Evolutionary conservation across 768 basidiomycete genomes (phyloP).

Genomic region (Crepidotus variabilis): DNA sequence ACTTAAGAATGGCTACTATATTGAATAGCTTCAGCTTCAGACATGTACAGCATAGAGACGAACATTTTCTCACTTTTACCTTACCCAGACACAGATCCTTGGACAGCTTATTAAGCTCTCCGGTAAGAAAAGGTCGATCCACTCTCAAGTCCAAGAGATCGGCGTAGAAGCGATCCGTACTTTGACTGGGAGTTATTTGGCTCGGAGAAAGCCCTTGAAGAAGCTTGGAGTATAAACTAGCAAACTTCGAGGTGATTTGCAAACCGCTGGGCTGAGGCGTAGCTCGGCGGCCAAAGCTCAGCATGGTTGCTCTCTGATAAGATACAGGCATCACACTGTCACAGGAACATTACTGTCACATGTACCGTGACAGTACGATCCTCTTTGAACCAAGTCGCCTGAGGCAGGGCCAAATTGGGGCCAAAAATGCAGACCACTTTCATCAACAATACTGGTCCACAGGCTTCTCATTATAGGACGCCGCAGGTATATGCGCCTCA

Average conservation of each 20-base stretch:
- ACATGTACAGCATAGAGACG: not conserved
- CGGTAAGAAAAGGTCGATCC: slow-evolving; percentile 41
- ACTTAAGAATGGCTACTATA: slow-evolving; percentile 50
- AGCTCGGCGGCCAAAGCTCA: slow-evolving; percentile 14
- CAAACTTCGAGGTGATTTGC: slow-evolving; percentile 42
- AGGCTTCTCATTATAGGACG: slow-evolving; percentile 20
- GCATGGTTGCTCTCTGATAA: not conserved
- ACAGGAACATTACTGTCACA: not conserved
- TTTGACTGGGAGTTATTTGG: slow-evolving; percentile 41
- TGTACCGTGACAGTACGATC: not conserved
- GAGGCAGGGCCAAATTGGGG: no score
- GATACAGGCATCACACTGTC: not conserved
- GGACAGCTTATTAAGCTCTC: slow-evolving; percentile 33
- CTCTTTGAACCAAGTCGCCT: not conserved
- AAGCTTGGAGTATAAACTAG: slow-evolving; percentile 43
- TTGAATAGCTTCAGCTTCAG: not conserved
- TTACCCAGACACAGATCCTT: slow-evolving; percentile 47
- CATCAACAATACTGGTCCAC: slow-evolving; percentile 16
- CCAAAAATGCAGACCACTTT: slow-evolving; percentile 17
- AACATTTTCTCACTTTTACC: slow-evolving; percentile 44
- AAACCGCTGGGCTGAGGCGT: not conserved
- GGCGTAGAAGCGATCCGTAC: slow-evolving; percentile 46
- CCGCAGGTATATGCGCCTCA: slow-evolving; percentile 20
- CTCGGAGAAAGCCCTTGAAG: slow-evolving; percentile 45
- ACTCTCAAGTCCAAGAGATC: slow-evolving; percentile 49